Conservation (phyloP, 257 asterid genomes). For the Solanum acaule region DNA sequence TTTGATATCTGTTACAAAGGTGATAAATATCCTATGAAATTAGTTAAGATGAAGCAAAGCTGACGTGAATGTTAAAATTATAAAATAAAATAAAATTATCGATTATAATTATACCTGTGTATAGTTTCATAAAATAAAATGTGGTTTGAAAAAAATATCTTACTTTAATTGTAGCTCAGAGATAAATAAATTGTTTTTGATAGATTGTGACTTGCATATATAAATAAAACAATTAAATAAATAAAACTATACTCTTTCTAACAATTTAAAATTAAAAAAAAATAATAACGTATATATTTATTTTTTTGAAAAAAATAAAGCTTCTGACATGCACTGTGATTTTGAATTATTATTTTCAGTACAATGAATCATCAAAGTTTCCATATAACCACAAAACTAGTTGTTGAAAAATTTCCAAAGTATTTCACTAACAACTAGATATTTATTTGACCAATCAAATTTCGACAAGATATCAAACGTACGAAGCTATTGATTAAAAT, state of each 20-base stretch:
- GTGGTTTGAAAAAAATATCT: background rate
- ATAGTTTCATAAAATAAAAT: background rate
- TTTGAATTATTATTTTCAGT: background rate
- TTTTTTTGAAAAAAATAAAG: too few relatives aligned
- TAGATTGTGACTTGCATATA: too few relatives aligned
- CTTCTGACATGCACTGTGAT: background rate
- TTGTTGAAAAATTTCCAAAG: background rate
- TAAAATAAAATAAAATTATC: too few relatives aligned
- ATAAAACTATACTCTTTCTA: background rate
- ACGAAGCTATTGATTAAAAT: background rate
- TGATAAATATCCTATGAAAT: background rate
- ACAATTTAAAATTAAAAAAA: background rate
- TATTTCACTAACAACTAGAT: background rate
- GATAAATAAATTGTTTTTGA: too few relatives aligned
- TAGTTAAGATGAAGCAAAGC: background rate
- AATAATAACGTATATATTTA: background rate
- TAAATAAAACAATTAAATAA: too few relatives aligned
- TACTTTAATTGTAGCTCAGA: too few relatives aligned
- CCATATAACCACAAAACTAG: background rate
- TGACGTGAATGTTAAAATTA: too few relatives aligned
- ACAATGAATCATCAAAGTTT: background rate
- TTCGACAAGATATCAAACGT: background rate
- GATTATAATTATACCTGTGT: too few relatives aligned
- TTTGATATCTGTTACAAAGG: too few relatives aligned
- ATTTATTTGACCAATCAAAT: background rate